phyloP scores from a whole-genome alignment of 768 basidiomycete genomes.

The Boletus subcaerulescens region DNA sequence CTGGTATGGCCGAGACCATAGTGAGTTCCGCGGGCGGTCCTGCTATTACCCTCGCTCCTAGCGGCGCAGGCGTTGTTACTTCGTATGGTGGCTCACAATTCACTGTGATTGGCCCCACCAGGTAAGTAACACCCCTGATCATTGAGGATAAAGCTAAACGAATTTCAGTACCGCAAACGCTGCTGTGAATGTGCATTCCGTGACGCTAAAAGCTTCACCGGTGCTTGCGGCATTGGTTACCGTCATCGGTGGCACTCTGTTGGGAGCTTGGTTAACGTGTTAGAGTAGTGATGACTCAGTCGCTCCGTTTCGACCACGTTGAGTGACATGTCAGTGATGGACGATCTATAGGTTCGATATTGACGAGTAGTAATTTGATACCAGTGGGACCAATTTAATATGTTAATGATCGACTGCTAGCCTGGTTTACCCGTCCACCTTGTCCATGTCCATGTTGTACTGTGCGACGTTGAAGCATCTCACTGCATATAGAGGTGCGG shows the following conservation, averaged over 20 bases:
- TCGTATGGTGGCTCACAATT: conserved; percentile 52
- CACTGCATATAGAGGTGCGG: neutral
- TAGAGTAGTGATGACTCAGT: conserved; percentile 10
- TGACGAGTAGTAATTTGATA: neutral
- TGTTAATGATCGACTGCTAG: neutral
- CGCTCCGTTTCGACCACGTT: neutral
- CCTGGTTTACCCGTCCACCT: conserved; percentile 22
- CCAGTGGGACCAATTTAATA: neutral
- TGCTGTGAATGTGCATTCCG: conserved; percentile 11
- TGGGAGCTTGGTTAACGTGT: conserved; percentile 41
- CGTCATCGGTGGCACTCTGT: conserved; percentile 30
- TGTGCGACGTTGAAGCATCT: conserved; percentile 25
- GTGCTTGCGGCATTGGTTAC: conserved; percentile 30
- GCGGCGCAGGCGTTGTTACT: conserved; percentile 40
- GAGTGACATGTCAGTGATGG: neutral
- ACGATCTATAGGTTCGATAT: neutral
- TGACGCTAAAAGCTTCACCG: conserved; percentile 19
- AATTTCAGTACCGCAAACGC: conserved; percentile 15
- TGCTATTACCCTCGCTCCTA: conserved; percentile 56
- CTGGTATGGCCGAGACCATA: conserved; percentile 50
- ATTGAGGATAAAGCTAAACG: neutral
- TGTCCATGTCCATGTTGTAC: conserved; percentile 64
- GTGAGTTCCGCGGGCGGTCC: conserved; percentile 57
- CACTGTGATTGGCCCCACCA: conserved; percentile 38
- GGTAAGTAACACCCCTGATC: conserved; percentile 4